Evolutionary conservation across 1,139 yeast genomes (phyloP).

Genomic region (Nadsonia starkeyi-henricii): DNA sequence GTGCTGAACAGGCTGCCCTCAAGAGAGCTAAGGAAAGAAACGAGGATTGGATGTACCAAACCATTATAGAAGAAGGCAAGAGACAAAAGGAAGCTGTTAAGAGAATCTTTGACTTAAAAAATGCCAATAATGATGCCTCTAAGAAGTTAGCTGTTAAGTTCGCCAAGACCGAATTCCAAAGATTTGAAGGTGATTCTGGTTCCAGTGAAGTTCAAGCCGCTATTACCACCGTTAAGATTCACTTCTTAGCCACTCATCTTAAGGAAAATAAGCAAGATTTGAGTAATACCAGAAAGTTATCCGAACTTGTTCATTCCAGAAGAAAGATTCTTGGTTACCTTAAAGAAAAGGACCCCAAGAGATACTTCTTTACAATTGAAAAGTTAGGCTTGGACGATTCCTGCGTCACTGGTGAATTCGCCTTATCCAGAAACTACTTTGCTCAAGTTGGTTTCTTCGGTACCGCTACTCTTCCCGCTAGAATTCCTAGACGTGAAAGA

Average conservation of each 20-base stretch:
- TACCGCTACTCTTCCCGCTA: constrained; percentile 20
- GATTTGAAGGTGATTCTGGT: constrained; percentile 84
- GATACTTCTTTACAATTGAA: constrained; percentile 73
- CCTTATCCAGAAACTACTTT: constrained; percentile 71
- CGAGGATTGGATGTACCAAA: constrained; percentile 7
- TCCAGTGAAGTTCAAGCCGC: constrained; percentile 96
- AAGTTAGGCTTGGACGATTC: constrained; percentile 80
- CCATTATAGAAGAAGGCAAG: constrained; percentile 28
- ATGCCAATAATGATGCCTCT: constrained; percentile 47
- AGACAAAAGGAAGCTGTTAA: constrained; percentile 47
- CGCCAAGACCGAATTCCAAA: constrained; percentile 67
- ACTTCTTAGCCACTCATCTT: constrained; percentile 63
- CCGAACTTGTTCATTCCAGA: constrained; percentile 80
- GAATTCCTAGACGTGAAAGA: constrained; percentile 12
- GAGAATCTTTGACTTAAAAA: constrained; percentile 62
- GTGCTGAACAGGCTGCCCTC: constrained; percentile 54
- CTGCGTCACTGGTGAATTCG: constrained; percentile 65
- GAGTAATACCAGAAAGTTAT: constrained; percentile 50
- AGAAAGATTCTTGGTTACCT: constrained; percentile 71
- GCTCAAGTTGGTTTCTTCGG: constrained; percentile 82
- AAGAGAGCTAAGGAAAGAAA: constrained; percentile 27
- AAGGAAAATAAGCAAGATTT: constrained; percentile 63
- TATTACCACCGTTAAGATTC: constrained; percentile 65
- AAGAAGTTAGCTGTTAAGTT: constrained; percentile 44
- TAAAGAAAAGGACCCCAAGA: constrained; percentile 63